phyloP scores from a whole-genome alignment of 345 rosid species.

The Erysimum cheiranthoides region DNA sequence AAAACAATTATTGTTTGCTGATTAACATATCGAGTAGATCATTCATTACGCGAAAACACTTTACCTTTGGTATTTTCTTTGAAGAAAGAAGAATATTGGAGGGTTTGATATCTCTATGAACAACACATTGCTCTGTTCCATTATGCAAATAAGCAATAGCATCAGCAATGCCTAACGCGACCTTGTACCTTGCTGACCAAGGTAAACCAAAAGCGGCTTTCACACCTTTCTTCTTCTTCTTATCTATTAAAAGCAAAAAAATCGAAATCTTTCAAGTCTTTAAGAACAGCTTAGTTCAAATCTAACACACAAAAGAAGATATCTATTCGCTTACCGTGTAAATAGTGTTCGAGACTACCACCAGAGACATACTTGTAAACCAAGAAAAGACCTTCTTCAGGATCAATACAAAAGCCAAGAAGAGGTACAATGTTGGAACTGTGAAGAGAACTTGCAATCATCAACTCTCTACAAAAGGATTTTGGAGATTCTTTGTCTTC shows the following conservation, averaged over 20 bases:
- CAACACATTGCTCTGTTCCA: constrained; percentile 95
- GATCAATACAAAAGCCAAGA: constrained; percentile 92
- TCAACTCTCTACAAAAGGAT: constrained; percentile 93
- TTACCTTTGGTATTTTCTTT: constrained; percentile 85
- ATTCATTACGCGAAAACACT: neutral
- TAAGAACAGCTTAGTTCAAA: neutral
- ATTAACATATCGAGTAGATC: neutral
- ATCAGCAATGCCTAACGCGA: constrained; percentile 82
- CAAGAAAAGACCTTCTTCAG: constrained; percentile 89
- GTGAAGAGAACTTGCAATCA: constrained; percentile 96
- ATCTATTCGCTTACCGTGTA: constrained; percentile 63
- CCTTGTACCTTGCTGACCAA: constrained; percentile 87
- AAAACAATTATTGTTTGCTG: neutral
- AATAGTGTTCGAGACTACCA: constrained; percentile 88
- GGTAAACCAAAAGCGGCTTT: constrained; percentile 57
- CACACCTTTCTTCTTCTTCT: constrained; percentile 72
- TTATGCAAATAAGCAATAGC: constrained; percentile 88
- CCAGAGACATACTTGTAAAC: constrained; percentile 95
- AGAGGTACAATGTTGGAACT: constrained; percentile 82
- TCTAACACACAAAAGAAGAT: constrained; percentile 10
- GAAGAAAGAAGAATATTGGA: constrained; percentile 97
- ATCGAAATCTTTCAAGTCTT: neutral
- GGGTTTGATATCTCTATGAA: constrained; percentile 96
- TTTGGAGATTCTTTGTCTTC: constrained; percentile 93
- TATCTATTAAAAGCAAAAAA: constrained; percentile 53